Evolutionary conservation across 192 early-diverging fungal genomes (phyloP), one percentile per base, ranked within the genome.

Genomic region (Dissophora globulifera): DNA sequence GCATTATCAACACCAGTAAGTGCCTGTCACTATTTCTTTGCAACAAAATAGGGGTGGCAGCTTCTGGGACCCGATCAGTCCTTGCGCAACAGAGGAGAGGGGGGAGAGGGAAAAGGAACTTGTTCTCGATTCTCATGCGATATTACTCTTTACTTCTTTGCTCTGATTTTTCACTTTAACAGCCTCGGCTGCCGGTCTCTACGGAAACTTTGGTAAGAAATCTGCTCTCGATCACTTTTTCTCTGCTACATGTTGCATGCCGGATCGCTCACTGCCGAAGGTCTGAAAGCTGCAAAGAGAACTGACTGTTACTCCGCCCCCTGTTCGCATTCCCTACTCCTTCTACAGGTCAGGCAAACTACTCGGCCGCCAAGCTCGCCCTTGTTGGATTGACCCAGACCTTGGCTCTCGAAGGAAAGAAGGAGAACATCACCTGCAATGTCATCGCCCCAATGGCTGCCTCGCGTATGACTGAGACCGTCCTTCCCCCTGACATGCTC

Each of bases 401-500:
- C 25, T 86, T 99, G 69, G 96, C 98, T 26, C 85, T 87, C 43
- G 98, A 99, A 83, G 98, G 98, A 66, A 90, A 80, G 57, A 96
- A 90, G 84, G 91, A 98, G 80, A 98, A 98, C 68, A 95, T 99
- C 46, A 87, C 87, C 67, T 85, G 81, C 74, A 98, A 98, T 81
- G 92, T 93, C 49, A 96, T 99, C 82, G 98, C 97, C 29, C 98
- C 98, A 38, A 87, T 98, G 78, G 98, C 98, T 41, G 97, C 95
- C 17, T 96, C 94, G 16, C 87, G 95, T 46, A 97, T 99, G 96
- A 98, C 96, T 6, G 98, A 94, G 63, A 95, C 95, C 20, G 86
- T 96, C 25, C 93, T 97, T 89, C 98, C 98, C 26, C 91, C 92
- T 41, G 98, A 99, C 65, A 90, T 98, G 69, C 88, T 98, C 53